Evolutionary conservation across 2,329 filamentous ascomycete species (phyloP), one percentile per base, ranked within the genome.

Genomic region (Colletotrichum sp.): DNA sequence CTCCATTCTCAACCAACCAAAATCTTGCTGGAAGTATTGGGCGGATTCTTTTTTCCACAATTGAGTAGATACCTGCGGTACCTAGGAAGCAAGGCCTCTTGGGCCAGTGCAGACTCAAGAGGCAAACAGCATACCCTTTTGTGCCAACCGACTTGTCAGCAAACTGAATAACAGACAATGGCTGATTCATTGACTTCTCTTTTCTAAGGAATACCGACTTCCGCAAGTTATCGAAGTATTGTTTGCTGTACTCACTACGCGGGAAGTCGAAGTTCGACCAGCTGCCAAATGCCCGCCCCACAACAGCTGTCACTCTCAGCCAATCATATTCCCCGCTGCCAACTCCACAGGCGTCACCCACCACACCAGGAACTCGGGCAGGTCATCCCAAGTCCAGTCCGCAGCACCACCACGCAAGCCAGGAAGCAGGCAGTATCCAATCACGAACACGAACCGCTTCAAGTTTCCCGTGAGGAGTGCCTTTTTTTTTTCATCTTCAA

Each of bases 161-260:
- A 22, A 6, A 6, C 44, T 22, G 1, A 48, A 0, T n/a, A n/a
- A 0, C 1, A n/a, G 19, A 11, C 19, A 12, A 48, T 48, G 3
- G 1, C 9, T 19, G 0, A 48, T 12, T 2, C 19, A 48, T 48
- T 11, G 8, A 44, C 5, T 44, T 44, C 1, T 3, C 2, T 48
- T 7, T 12, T 19, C 19, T 22, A 6, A 22, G 4, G 44, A 48
- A n/a, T 6, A 48, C 39, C 16, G 8, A 9, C 8, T 19, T n/a
- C 9, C 44, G 1, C 44, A 48, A 48, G 13, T 48, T 48, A 0
- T 22, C 22, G 3, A 48, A 48, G 44, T 2, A 48, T 6, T 48
- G 3, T 22, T 22, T 7, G n/a, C 16, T 44, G 16, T n/a, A 5
- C 39, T 11, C n/a, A n/a, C n/a, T n/a, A 44, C 19, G 44, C 44